Conservation (phyloP, 208 protist genomes). For the Wallacemonas sp. region DNA sequence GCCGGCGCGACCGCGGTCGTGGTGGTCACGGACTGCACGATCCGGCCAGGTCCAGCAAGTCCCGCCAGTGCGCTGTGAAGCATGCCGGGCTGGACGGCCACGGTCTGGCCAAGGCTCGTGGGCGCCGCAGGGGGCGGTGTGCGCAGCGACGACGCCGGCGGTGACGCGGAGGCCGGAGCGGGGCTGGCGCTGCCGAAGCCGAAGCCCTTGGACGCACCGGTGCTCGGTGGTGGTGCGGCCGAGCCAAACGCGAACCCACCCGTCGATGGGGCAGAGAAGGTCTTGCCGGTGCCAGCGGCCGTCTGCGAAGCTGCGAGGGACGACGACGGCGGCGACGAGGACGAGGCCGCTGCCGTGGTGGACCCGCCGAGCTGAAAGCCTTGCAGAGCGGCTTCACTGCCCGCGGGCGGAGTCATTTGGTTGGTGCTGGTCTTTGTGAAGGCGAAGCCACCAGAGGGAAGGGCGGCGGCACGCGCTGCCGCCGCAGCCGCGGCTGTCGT, state of each 20-base stretch:
- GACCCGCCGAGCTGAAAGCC: no score
- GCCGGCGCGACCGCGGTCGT: not conserved
- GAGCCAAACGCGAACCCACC: no score
- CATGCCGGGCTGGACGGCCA: not conserved
- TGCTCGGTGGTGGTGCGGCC: no score
- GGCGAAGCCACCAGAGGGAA: not conserved
- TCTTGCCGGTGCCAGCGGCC: no score
- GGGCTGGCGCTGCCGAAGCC: not conserved
- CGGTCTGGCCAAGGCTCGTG: not conserved
- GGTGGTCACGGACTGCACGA: not conserved
- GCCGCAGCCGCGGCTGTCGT: not conserved
- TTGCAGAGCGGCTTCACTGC: no score
- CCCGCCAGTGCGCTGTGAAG: not conserved
- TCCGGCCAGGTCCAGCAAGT: not conserved
- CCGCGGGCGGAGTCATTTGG: no score
- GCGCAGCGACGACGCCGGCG: not conserved
- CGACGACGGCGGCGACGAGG: no score
- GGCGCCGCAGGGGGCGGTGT: not conserved
- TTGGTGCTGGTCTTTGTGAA: not conserved
- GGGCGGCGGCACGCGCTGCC: no score
- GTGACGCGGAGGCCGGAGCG: not conserved
- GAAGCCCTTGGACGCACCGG: not conserved
- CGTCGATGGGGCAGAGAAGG: no score
- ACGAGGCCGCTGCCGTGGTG: no score
- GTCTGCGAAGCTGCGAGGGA: no score